Evolutionary conservation across 2,329 filamentous ascomycete genomes (phyloP).

Genomic region (Ophiosphaerella herpotricha): DNA sequence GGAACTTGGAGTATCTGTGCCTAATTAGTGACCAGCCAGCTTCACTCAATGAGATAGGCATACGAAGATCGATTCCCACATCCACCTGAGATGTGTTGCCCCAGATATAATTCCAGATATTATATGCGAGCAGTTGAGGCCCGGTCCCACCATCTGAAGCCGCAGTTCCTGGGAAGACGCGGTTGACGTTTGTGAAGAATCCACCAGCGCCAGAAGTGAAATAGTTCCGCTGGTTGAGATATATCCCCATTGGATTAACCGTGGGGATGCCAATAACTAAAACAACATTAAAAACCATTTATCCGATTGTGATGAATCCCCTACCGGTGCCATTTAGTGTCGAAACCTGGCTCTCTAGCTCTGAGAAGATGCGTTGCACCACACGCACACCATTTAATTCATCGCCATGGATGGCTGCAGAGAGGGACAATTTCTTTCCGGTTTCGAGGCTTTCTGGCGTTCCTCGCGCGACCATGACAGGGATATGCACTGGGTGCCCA

Average conservation of each 20-base stretch:
- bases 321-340: conserved; percentile 45
- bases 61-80: conserved; percentile 45
- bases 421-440: conserved; percentile 45
- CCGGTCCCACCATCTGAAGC: conserved; percentile 31
- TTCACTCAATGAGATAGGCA: neutral
- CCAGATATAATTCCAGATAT: conserved; percentile 48
- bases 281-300: conserved; percentile 7
- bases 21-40: neutral
- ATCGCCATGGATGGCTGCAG: conserved; percentile 47
- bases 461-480: conserved; percentile 46
- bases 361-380: conserved; percentile 43
- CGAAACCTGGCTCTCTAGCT: conserved; percentile 32
- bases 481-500: conserved; percentile 44
- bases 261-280: conserved; percentile 47
- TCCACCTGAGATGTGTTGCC: conserved; percentile 46
- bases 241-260: conserved; percentile 47
- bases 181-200: conserved; percentile 43
- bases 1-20: conserved; percentile 41
- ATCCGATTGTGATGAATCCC: neutral
- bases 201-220: conserved; percentile 37
- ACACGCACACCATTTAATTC: conserved; percentile 47
- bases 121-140: conserved; percentile 36
- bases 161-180: conserved; percentile 38
- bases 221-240: conserved; percentile 47
- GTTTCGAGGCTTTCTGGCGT: conserved; percentile 41